Base-by-base conservation (phyloP, 2,329 filamentous ascomycete species). In the Chrysoporthe cubensis region DNA sequence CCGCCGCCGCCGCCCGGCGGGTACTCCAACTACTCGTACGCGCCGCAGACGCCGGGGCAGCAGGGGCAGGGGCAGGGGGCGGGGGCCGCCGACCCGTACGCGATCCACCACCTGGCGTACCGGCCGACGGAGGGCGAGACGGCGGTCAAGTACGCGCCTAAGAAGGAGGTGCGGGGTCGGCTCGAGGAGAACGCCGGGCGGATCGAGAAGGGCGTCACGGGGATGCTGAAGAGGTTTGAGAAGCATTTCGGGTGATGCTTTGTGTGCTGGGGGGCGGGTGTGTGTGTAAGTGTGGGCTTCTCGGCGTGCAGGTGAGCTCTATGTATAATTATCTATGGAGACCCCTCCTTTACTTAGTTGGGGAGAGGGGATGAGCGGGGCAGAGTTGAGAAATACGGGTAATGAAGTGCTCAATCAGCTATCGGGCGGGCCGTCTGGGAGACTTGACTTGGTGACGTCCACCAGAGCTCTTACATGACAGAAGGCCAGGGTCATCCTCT, bases 181-280 rank as follows among this genome's bases (percentile, higher is more conserved):
- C 77, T 93, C 42, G 90, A 91, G 73, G 86, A 89, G 76, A 85
- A 87, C 69, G 87, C 90, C 0, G 88, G 87, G 40, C 84, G 87
- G 73, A 73, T 93, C 44, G 91, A 94, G 80, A 88, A 88, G 76
- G 89, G 90, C 1, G 86, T 93, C 4, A 86, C 87, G 40, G 88
- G 89, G 7, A 90, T 93, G 82, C 78, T 94, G 71, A 93, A 90
- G 84, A 92, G 90, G 80, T 85, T 94, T 78, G 91, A 94, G 81
- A 93, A 92, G 87, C 91, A 88, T 76, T 89, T 90, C 79, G 84
- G 83, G 0, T 88, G 73, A n/a, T n/a, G n/a, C n/a, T n/a, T n/a
- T n/a, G n/a, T n/a, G n/a, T n/a, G n/a, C n/a, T n/a, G n/a, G n/a
- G n/a, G n/a, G n/a, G n/a, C n/a, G n/a, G n/a, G n/a, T n/a, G 44